Percentiles rank a stretch among this genome's conserved stretches.
These are phyloP conservation scores for Vinca minor DNA, from an alignment of 257 asterid species.

Conservation along the genomic window DNA sequence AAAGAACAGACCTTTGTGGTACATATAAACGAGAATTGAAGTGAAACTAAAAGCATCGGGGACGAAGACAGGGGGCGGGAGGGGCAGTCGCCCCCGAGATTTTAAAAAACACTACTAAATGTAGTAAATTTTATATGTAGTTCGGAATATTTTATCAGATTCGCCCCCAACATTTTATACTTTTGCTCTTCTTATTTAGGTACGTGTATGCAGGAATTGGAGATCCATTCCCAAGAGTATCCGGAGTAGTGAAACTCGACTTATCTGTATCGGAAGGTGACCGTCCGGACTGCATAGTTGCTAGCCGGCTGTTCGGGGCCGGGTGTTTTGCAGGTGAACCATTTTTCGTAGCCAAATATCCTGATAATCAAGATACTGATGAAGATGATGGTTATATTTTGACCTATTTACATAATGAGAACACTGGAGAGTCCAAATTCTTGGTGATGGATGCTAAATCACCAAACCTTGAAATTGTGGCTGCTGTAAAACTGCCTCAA, in stretches of 20 bases:
- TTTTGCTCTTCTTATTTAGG: conserved; percentile 9
- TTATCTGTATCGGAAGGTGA: conserved; percentile 28
- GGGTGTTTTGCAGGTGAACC: conserved; percentile 36
- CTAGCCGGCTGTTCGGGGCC: conserved; percentile 21
- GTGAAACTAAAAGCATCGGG: too few species aligned
- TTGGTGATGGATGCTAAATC: conserved; percentile 73
- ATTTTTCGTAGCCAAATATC: conserved; percentile 37
- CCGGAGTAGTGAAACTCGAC: conserved; percentile 38
- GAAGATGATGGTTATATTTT: conserved; percentile 77
- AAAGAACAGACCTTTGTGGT: too few species aligned
- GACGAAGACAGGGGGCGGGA: too few species aligned
- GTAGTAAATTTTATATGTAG: too few species aligned
- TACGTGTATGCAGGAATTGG: conserved; percentile 34
- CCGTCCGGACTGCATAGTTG: conserved; percentile 35
- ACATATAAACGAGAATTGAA: too few species aligned
- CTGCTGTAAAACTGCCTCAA: conserved; percentile 54
- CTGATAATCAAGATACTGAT: conserved; percentile 23
- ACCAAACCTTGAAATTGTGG: conserved; percentile 52
- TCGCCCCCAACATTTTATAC: too few species aligned
- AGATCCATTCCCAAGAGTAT: conserved; percentile 33
- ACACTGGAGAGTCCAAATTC: conserved; percentile 52
- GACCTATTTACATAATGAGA: conserved; percentile 53
- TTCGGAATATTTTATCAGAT: too few species aligned
- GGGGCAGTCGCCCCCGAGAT: too few species aligned
- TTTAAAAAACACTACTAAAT: too few species aligned